These are phyloP conservation scores for Cymodocea nodosa DNA, from an alignment of 116 monocot genomes.

Conservation along the genomic window DNA sequence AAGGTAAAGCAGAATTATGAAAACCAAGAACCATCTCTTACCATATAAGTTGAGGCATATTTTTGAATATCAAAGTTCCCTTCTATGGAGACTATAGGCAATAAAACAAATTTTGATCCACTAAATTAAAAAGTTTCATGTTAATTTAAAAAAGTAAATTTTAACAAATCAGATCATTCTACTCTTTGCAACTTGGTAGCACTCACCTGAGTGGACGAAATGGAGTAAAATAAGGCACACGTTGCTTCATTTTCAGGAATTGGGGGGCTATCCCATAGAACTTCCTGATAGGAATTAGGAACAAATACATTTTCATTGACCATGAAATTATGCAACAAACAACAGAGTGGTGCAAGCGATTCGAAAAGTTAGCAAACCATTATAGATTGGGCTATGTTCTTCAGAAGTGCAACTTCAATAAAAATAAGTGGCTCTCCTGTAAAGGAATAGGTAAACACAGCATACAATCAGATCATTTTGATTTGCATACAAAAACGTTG, in stretches of 20 bases:
- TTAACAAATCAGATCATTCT: background rate
- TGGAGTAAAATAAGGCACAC: slow-evolving; percentile 86
- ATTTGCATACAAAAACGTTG: no score
- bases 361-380: slow-evolving; percentile 20
- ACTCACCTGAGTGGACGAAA: slow-evolving; percentile 73
- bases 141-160: no score
- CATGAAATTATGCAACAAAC: no score
- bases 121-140: no score
- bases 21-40: no score
- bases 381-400: slow-evolving; percentile 57
- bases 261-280: slow-evolving; percentile 82
- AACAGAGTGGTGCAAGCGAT: no score
- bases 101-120: no score
- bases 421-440: slow-evolving; percentile 88
- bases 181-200: background rate
- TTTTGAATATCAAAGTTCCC: no score
- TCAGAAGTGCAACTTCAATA: slow-evolving; percentile 86
- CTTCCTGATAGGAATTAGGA: slow-evolving; percentile 37
- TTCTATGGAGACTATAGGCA: no score
- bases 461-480: background rate
- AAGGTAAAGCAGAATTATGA: no score
- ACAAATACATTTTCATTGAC: no score
- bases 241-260: slow-evolving; percentile 48
- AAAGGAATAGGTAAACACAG: background rate
- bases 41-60: no score